Percentiles rank a stretch among this genome's conserved stretches.
phyloP scores from a whole-genome alignment of 169 alveolate species.

The Cryptosporidium ubiquitum region DNA sequence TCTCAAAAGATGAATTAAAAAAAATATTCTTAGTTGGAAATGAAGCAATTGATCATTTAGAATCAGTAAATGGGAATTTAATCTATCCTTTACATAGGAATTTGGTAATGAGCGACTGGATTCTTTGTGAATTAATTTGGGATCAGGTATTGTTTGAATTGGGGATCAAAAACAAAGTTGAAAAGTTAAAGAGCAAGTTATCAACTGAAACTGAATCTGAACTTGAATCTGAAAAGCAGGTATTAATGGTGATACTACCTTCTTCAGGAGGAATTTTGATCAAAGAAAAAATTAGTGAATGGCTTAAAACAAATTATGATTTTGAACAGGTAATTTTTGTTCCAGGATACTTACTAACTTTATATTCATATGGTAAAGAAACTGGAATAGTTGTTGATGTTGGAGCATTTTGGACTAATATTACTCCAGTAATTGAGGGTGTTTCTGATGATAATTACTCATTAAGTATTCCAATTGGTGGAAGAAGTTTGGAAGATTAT shows the following conservation, averaged over 20 bases:
- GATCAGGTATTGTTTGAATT: constrained; percentile 24
- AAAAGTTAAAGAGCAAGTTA: neutral
- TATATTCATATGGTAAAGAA: constrained; percentile 57
- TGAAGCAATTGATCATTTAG: constrained; percentile 33
- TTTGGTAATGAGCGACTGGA: constrained; percentile 48
- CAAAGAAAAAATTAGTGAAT: constrained; percentile 26
- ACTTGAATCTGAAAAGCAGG: neutral
- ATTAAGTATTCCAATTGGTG: constrained; percentile 58
- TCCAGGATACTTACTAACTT: constrained; percentile 42
- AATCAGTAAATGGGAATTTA: neutral
- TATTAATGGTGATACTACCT: neutral
- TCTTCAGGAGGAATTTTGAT: constrained; percentile 58
- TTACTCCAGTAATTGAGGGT: constrained; percentile 62
- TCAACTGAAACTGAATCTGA: neutral
- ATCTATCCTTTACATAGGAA: constrained; percentile 32
- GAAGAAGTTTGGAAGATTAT: constrained; percentile 46
- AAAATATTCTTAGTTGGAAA: constrained; percentile 7
- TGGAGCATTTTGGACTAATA: constrained; percentile 71
- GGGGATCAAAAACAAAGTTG: neutral
- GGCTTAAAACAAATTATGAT: constrained; percentile 2
- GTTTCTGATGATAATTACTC: constrained; percentile 42
- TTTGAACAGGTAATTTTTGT: constrained; percentile 19
- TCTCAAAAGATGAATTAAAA: neutral
- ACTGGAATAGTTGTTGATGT: constrained; percentile 67
- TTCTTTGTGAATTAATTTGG: constrained; percentile 50